phyloP scores from a whole-genome alignment of 2,329 filamentous ascomycete genomes.

The Pseudopithomyces chartarum region DNA sequence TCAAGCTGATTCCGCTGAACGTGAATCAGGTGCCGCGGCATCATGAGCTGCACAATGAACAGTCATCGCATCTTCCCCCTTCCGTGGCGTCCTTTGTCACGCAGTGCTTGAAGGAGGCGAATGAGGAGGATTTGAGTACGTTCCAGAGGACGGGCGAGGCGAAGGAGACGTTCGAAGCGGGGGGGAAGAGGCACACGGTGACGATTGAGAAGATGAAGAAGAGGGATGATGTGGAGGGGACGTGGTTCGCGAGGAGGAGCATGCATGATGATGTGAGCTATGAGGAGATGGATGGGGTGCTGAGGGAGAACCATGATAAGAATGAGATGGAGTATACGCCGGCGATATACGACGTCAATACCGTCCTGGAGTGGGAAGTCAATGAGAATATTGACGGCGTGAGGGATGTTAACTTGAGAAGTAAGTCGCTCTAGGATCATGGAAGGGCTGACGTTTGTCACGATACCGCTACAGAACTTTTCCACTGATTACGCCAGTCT shows the following conservation, averaged over 20 bases:
- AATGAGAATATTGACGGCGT: slow-evolving; percentile 26
- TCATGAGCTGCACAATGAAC: slow-evolving; percentile 2
- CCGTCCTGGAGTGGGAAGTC: slow-evolving; percentile 51
- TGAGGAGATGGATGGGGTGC: slow-evolving; percentile 65
- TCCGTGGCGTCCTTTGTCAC: neutral
- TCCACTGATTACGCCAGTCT: slow-evolving; percentile 45
- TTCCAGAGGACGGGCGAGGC: slow-evolving; percentile 4
- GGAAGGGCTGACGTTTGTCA: neutral
- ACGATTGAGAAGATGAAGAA: slow-evolving; percentile 18
- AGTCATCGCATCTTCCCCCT: neutral
- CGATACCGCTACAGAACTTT: neutral
- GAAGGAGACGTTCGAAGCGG: neutral
- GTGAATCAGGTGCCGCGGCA: slow-evolving; percentile 10
- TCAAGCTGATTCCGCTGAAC: slow-evolving; percentile 2
- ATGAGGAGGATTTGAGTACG: slow-evolving; percentile 2
- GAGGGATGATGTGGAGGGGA: slow-evolving; percentile 49
- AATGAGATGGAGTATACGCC: slow-evolving; percentile 66
- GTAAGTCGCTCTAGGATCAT: slow-evolving; percentile 29
- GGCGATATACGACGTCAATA: slow-evolving; percentile 56
- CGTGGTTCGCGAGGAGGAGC: slow-evolving; percentile 65
- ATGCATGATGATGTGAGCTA: slow-evolving; percentile 64
- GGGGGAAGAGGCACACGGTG: neutral
- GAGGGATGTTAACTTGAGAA: slow-evolving; percentile 43
- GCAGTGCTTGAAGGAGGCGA: slow-evolving; percentile 2
- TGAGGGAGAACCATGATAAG: slow-evolving; percentile 63